Evolutionary conservation across 352 stramenopile genomes (phyloP), one percentile per base, ranked within the genome.

Genomic region (Thalassiosira pacifica): DNA sequence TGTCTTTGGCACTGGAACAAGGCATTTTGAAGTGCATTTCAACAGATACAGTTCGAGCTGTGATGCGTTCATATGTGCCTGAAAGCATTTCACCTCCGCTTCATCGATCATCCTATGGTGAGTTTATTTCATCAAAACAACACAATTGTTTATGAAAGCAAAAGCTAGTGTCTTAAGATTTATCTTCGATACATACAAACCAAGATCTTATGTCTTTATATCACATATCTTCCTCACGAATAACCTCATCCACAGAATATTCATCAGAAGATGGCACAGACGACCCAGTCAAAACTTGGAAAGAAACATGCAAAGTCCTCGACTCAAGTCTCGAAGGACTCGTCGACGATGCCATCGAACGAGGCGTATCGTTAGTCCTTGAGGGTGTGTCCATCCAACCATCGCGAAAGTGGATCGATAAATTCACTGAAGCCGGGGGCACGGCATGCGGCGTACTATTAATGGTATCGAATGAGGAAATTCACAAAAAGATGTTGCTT

Each of bases 11-110:
- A 22, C 68, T 91, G 0, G 86, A 91, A 40, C 86, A 89, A 64
- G 86, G 83, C 2, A 91, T 91, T 59, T 59, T 91, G 5, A 91
- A 91, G 67, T 91, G 86, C 53, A 89, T 91, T 32, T 83, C 64
- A 1, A 91, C 86, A n/a, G 86, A 91, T 70, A 91, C 86, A 18
- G 61, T 91, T 19, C 53, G 86, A n/a, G 79, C 82, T 5, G 77
- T 88, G 2, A 91, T 91, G 86, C 52, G 86, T 34, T 82, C 66
- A 22, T 91, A 88, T 76, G 70, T 90, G 9, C 45, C 74, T 10
- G 69, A 85, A 24, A 78, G 84, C 37, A 85, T 91, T 31, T 87
- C 76, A 42, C 86, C 86, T 18, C 79, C 82, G 16, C 65, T 91
- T 9, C 86, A 91, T 78, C 77, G 86, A 63, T 86, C 72, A n/a